Evolutionary conservation across 2,329 filamentous ascomycete genomes (phyloP).

Genomic region (Parastagonospora nodorum): DNA sequence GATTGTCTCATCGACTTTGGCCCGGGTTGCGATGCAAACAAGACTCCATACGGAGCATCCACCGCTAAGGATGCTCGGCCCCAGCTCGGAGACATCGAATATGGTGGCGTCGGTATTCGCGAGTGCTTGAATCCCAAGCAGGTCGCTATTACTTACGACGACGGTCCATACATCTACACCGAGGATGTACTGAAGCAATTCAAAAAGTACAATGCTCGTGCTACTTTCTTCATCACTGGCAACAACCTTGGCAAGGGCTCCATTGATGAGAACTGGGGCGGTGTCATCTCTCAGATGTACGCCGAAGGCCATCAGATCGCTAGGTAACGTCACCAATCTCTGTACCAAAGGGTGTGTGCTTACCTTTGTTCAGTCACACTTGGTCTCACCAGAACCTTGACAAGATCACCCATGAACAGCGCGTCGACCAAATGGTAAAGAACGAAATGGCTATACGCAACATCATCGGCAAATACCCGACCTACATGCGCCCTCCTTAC

Average conservation of each 20-base stretch:
- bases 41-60: slow-evolving; percentile 57
- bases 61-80: slow-evolving; percentile 59
- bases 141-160: slow-evolving; percentile 70
- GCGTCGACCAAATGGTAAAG: slow-evolving; percentile 56
- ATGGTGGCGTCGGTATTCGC: slow-evolving; percentile 64
- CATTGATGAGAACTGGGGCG: slow-evolving; percentile 60
- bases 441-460: slow-evolving; percentile 62
- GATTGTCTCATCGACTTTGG: slow-evolving; percentile 66
- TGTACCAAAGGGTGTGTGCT: no score
- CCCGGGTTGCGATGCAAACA: slow-evolving; percentile 65
- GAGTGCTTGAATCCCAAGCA: slow-evolving; percentile 59
- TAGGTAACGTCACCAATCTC: no score
- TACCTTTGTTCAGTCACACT: slow-evolving; percentile 52
- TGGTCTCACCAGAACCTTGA: slow-evolving; percentile 59
- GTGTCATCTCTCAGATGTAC: slow-evolving; percentile 60
- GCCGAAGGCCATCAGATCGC: slow-evolving; percentile 64
- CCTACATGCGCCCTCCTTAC: slow-evolving; percentile 59
- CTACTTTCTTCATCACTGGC: slow-evolving; percentile 70
- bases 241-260: slow-evolving; percentile 61
- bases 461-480: slow-evolving; percentile 60
- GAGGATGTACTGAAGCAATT: slow-evolving; percentile 64
- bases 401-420: slow-evolving; percentile 48
- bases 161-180: slow-evolving; percentile 68
- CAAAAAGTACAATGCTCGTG: slow-evolving; percentile 62
- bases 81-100: slow-evolving; percentile 58